These are phyloP conservation scores for Trametes gibbosa DNA, from an alignment of 768 basidiomycete species.

Conservation along the genomic window DNA sequence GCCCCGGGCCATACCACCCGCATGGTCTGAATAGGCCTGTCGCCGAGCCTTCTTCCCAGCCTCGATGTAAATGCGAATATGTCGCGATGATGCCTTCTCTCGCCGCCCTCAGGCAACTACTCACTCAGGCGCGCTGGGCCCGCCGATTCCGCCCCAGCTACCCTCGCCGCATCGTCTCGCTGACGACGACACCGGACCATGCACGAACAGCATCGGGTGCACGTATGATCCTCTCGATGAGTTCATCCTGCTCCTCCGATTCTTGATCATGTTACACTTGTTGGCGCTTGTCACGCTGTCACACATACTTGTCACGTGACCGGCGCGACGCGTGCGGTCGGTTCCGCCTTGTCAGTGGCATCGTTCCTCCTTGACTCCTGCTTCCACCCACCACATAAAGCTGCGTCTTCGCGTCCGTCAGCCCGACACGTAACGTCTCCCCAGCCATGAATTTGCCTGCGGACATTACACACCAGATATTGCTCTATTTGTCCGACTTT, in stretches of 20 bases:
- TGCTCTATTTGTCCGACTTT: constrained; percentile 24
- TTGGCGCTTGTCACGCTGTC: not conserved
- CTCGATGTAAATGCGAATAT: constrained; percentile 4
- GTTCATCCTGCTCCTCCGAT: not conserved
- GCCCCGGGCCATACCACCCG: not conserved
- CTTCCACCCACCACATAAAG: not conserved
- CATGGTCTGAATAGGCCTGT: not conserved
- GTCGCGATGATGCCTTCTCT: not conserved
- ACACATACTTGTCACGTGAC: constrained; percentile 4
- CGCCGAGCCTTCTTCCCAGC: not conserved
- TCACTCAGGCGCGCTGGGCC: not conserved
- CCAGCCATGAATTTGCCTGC: not conserved
- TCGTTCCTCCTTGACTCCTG: not conserved
- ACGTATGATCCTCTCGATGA: not conserved
- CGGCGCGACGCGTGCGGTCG: not conserved
- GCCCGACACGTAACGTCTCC: not conserved
- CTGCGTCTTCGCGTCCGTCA: not conserved
- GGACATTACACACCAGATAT: constrained; percentile 27
- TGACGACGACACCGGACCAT: too few relatives aligned
- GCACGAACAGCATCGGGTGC: too few relatives aligned
- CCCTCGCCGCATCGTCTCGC: too few relatives aligned
- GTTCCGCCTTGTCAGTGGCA: not conserved
- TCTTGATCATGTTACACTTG: not conserved
- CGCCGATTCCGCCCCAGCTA: not conserved
- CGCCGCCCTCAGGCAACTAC: not conserved